Evolutionary conservation across 345 rosid genomes (phyloP), one percentile per base, ranked within the genome.

Genomic region (Chamaenerion angustifolium): DNA sequence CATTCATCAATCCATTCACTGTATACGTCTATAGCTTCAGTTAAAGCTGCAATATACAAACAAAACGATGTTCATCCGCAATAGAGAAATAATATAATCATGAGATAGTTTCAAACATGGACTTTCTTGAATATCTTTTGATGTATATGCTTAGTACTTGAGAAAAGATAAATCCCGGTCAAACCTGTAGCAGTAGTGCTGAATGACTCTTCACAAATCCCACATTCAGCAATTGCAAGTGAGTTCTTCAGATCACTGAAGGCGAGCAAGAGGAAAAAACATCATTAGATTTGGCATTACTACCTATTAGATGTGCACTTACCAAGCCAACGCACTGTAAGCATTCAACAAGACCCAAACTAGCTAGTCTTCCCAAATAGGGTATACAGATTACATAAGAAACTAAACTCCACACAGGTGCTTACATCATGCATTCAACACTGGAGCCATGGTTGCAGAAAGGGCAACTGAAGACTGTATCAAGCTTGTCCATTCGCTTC

Each of bases 1-100:
- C 99, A 93, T 56, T 93, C 99, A 68, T 93, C 99, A 0, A 88
- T 87, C 98, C 98, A 92, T 63, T 92, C 98, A 3, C 98, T 87
- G 50, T 92, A 92, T 52, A 87, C 62, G 72, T 92, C 98, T 59
- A 92, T 84, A 43, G 98, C 63, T 58, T 92, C 98, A 1, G 82
- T 69, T 46, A 87, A 68, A 59, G 98, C 96, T 92, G 82, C 76
- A 70, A 71, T 44, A 46, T 19, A 42, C 37, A 42, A 51, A 19
- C 10, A 11, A 0, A 45, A 10, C n/a, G n/a, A n/a, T n/a, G 16
- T 50, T 19, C n/a, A 43, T 48, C 13, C 18, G 27, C 45, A n/a
- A 40, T 11, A 52, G 56, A n/a, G 4, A 43, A n/a, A n/a, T n/a
- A n/a, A n/a, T n/a, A 0, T 16, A 13, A 19, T 21, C 31, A n/a